Evolutionary conservation across 2,329 filamentous ascomycete genomes (phyloP), one percentile per base, ranked within the genome.

Genomic region (Metarhizium brunneum): DNA sequence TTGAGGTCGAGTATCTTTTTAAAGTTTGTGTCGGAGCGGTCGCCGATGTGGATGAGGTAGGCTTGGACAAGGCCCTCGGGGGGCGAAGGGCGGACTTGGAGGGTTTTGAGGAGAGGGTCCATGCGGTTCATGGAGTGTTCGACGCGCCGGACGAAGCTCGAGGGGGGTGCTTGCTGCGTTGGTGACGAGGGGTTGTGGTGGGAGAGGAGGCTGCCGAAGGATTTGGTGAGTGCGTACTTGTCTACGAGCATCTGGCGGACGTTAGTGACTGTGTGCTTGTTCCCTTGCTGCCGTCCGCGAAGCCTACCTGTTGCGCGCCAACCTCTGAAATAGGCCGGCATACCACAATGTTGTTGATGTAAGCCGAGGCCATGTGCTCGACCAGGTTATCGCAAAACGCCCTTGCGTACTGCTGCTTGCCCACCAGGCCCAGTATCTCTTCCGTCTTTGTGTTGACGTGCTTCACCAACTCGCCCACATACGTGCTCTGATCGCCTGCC

Each of bases 351-450:
- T 88, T 95, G 59, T 79, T 76, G 61, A 96, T 82, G 68, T 94
- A 97, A 1, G 84, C 81, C 56, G 80, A 87, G 16, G 88, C 87
- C 60, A 97, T 75, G 59, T 89, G 81, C 68, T 99, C 94, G 43
- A 97, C 89, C n/a, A 97, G 75, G 61, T 97, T 92, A 70, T 99
- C 94, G 63, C 90, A 95, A 67, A 97, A 96, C 0, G 94, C 92
- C 57, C 94, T 81, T 10, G 92, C 90, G 69, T 97, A 99, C 68
- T 96, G 92, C 62, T 87, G 90, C 72, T 99, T 97, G 60, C 88
- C 85, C 11, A 97, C 76, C 50, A 91, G 73, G 5, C 79, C 82
- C 47, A 99, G 71, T 2, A 95, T 88, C 64, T 94, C 89, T 32
- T 80, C 80, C 14, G 88, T 82, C 60, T 84, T 86, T 4, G 78